Percentiles rank a stretch among this genome's conserved stretches.
Evolutionary conservation across 2,329 filamentous ascomycete species (phyloP).

Genomic region (Trichoderma breve): DNA sequence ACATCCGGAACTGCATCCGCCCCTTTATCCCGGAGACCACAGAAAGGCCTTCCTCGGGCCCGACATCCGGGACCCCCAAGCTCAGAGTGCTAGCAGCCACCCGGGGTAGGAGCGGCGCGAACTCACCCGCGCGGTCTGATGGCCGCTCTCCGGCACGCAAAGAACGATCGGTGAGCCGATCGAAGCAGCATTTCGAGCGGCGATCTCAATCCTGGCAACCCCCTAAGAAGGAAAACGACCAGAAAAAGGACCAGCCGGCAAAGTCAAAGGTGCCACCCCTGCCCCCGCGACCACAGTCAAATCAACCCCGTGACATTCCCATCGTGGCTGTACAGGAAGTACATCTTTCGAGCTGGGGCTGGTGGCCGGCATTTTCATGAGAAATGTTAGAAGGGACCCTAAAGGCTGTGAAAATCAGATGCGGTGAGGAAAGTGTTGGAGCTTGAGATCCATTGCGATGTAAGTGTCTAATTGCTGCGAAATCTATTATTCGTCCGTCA

Average conservation of each 20-base stretch:
- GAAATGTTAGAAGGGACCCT: not conserved
- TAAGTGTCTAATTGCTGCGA: constrained; percentile 11
- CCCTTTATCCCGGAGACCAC: constrained; percentile 34
- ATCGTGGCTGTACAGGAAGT: constrained; percentile 33
- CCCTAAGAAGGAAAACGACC: constrained; percentile 1
- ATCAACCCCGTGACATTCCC: constrained; percentile 29
- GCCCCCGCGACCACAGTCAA: constrained; percentile 26
- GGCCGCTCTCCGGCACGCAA: constrained; percentile 28
- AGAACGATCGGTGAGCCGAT: constrained; percentile 23
- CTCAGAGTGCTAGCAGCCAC: not conserved
- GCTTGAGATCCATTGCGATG: not conserved
- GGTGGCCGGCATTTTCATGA: constrained; percentile 15
- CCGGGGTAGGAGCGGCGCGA: constrained; percentile 21
- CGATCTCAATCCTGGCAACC: constrained; percentile 10
- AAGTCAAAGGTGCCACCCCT: constrained; percentile 25
- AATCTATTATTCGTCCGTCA: constrained; percentile 6
- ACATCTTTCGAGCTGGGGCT: constrained; percentile 17
- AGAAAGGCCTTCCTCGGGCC: not conserved
- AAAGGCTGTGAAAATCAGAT: not conserved
- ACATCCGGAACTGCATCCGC: constrained; percentile 38
- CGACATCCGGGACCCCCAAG: constrained; percentile 5
- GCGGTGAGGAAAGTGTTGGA: not conserved
- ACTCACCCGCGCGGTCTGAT: constrained; percentile 23
- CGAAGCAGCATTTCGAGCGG: constrained; percentile 14
- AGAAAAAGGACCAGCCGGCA: constrained; percentile 12